phyloP scores from a whole-genome alignment of 2,329 filamentous ascomycete genomes.

The Aureobasidium sp. region DNA sequence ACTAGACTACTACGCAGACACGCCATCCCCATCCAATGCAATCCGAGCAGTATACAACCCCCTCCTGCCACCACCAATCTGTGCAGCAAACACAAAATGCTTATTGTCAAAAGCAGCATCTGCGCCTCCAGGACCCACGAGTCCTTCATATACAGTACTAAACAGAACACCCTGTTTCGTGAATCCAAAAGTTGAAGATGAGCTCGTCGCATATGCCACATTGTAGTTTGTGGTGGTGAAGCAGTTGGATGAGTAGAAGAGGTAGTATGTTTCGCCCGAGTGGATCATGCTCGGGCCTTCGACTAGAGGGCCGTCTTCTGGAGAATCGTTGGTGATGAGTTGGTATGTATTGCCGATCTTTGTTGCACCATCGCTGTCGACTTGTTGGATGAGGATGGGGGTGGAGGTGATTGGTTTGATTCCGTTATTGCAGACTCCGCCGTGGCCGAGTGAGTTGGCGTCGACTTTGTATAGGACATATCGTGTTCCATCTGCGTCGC shows the following conservation, averaged over 20 bases:
- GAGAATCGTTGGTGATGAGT: constrained; percentile 22
- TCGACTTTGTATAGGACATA: constrained; percentile 26
- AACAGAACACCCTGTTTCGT: constrained; percentile 17
- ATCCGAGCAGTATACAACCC: constrained; percentile 16
- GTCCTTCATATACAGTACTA: neutral
- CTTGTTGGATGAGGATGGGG: constrained; percentile 23
- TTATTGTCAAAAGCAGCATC: constrained; percentile 18
- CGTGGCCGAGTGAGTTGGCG: constrained; percentile 22
- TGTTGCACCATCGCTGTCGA: constrained; percentile 21
- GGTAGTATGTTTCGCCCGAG: constrained; percentile 21
- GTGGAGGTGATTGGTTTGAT: constrained; percentile 17
- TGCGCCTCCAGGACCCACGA: constrained; percentile 18
- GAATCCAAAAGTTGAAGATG: constrained; percentile 15
- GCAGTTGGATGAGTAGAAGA: constrained; percentile 27
- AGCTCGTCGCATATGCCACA: constrained; percentile 19
- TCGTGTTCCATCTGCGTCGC: constrained; percentile 19
- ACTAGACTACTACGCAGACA: neutral
- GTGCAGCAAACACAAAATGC: constrained; percentile 20
- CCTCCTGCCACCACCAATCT: constrained; percentile 15
- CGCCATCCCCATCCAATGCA: neutral
- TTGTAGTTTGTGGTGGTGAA: constrained; percentile 24
- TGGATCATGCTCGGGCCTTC: constrained; percentile 23
- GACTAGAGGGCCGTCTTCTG: constrained; percentile 21
- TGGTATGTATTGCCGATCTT: constrained; percentile 17
- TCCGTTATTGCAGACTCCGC: constrained; percentile 21